These are phyloP conservation scores for Naganishia onofrii DNA, from an alignment of 768 basidiomycete species.

Conservation along the genomic window DNA sequence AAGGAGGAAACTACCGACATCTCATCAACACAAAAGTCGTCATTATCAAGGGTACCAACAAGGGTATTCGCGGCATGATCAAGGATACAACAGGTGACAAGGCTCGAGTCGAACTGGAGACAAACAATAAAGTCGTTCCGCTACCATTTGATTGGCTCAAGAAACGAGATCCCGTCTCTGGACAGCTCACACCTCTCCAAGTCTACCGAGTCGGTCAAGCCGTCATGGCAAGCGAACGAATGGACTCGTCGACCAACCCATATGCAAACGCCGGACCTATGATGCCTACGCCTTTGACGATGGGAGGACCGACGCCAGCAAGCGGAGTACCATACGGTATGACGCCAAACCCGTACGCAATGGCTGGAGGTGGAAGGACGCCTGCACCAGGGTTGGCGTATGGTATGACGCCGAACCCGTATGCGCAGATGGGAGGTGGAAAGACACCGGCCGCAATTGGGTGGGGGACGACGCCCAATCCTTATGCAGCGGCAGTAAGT, in stretches of 20 bases:
- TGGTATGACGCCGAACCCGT: slow-evolving; percentile 56
- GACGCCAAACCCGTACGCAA: slow-evolving; percentile 58
- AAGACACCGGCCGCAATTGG: slow-evolving; percentile 34
- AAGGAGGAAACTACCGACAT: slow-evolving; percentile 61
- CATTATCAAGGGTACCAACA: slow-evolving; percentile 81
- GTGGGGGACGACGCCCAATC: slow-evolving; percentile 53
- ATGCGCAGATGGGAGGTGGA: slow-evolving; percentile 50
- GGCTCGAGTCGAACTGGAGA: slow-evolving; percentile 84
- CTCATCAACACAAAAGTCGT: slow-evolving; percentile 75
- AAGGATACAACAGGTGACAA: slow-evolving; percentile 88
- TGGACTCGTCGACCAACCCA: slow-evolving; percentile 21
- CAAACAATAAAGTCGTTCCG: slow-evolving; percentile 82
- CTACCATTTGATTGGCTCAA: slow-evolving; percentile 77
- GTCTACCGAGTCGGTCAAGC: slow-evolving; percentile 1
- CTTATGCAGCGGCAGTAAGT: slow-evolving; percentile 54
- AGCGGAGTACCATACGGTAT: slow-evolving; percentile 40
- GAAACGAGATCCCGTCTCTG: slow-evolving; percentile 56
- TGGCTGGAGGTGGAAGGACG: slow-evolving; percentile 39
- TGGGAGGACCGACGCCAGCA: slow-evolving; percentile 41
- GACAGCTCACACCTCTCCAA: slow-evolving; percentile 4
- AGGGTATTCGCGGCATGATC: slow-evolving; percentile 85
- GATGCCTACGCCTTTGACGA: slow-evolving; percentile 3
- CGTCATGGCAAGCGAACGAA: slow-evolving; percentile 29
- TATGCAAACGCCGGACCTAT: slow-evolving; percentile 25
- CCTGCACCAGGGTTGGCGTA: slow-evolving; percentile 37